phyloP scores from a whole-genome alignment of 768 basidiomycete genomes.

The Suillus spraguei region DNA sequence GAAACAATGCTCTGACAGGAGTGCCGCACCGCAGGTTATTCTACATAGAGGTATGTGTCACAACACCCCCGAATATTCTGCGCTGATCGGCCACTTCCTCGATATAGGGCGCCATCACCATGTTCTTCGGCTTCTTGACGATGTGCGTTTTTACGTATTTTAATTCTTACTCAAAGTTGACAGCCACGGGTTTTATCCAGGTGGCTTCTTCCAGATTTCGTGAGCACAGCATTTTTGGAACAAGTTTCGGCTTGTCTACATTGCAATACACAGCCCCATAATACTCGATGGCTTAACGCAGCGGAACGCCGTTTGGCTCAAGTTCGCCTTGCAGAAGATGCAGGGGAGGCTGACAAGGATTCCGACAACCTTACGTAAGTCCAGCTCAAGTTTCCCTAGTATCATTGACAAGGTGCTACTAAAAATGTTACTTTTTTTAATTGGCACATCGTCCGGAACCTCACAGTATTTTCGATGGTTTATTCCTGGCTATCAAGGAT shows the following conservation, averaged over 20 bases:
- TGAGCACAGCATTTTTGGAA: constrained; percentile 31
- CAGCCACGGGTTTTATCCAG: constrained; percentile 31
- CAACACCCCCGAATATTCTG: not conserved
- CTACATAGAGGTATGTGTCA: constrained; percentile 58
- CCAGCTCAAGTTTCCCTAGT: not conserved
- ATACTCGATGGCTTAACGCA: constrained; percentile 60
- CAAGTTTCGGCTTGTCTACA: not conserved
- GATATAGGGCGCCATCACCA: constrained; percentile 61
- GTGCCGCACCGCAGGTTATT: constrained; percentile 51
- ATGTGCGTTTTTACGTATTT: constrained; percentile 38
- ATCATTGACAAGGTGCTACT: not conserved
- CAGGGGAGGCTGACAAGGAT: constrained; percentile 67
- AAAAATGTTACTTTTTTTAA: not conserved
- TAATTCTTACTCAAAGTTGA: not conserved
- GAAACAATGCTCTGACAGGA: not conserved
- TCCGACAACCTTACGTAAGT: constrained; percentile 18
- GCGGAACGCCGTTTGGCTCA: constrained; percentile 61
- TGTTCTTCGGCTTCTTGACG: constrained; percentile 54
- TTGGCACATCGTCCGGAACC: not conserved
- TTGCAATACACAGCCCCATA: constrained; percentile 47
- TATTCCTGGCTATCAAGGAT: constrained; percentile 59
- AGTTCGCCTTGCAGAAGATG: constrained; percentile 69
- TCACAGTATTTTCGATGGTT: constrained; percentile 48
- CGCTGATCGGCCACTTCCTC: not conserved
- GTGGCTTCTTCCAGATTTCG: constrained; percentile 61